Evolutionary conservation across 2,329 filamentous ascomycete genomes (phyloP), one percentile per base, ranked within the genome.

Genomic region (Ophiosphaerella korrae): DNA sequence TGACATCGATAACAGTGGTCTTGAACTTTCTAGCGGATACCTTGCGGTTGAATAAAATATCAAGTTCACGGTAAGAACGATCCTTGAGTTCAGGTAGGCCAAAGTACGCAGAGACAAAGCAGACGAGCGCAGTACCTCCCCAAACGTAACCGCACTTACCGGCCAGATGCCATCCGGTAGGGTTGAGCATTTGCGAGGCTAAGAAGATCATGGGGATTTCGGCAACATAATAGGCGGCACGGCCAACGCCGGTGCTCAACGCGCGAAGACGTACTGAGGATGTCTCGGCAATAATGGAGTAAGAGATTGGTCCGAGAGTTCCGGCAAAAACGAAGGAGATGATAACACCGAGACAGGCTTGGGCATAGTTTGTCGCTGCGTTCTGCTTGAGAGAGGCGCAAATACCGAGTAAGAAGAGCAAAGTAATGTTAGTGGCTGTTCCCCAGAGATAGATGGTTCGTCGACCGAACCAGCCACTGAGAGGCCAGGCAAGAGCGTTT

Each of bases 231-330:
- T 88, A 88, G 7, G 77, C 74, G 37, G 74, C 84, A 64, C 84
- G 84, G 65, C 85, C 84, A 44, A 87, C 72, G 72, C 84, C 84
- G 21, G 84, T 87, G 6, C 82, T 87, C 13, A 87, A 73, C 36
- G 85, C 82, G 32, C 85, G 71, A 38, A 88, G 84, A 54, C 85
- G 84, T 48, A 87, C 79, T 38, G 85, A 77, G 0, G 85, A 86
- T 2, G 85, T 87, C 71, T 87, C 85, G 52, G 82, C 83, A 42
- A 87, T 87, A 62, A 87, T 84, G 70, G 84, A 82, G 79, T 82
- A 88, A 9, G 85, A 86, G 34, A 82, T 82, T n/a, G 85, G 85
- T 2, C 83, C 85, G 13, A 83, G 83, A 57, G 82, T 82, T 14
- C 85, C 73, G 33, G 80, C 82, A 74, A 86, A 88, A 23, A 86